Evolutionary conservation across 345 rosid species (phyloP).

Genomic region (Laguncularia racemosa): DNA sequence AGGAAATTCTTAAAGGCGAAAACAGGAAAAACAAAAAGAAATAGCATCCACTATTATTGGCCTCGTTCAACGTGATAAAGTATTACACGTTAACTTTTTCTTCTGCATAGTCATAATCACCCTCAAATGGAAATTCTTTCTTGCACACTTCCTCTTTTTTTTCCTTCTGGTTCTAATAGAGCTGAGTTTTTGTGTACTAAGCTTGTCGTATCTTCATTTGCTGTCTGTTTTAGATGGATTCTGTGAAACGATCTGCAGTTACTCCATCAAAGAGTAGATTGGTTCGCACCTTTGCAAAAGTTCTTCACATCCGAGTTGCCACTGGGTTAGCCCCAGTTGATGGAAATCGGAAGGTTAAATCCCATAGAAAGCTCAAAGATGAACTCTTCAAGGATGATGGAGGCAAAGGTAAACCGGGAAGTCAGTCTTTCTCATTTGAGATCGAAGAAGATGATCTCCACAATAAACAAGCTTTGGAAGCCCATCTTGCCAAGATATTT

Average conservation of each 20-base stretch:
- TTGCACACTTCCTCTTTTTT: not conserved
- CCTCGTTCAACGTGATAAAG: constrained; percentile 43
- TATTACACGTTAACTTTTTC: constrained; percentile 11
- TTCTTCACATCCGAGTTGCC: constrained; percentile 46
- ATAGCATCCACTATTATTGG: constrained; percentile 20
- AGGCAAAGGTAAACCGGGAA: not conserved
- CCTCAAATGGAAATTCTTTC: constrained; percentile 2
- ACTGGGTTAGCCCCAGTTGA: constrained; percentile 60
- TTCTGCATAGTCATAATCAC: constrained; percentile 16
- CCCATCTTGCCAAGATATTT: constrained; percentile 62
- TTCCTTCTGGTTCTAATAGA: not conserved
- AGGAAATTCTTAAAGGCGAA: not conserved
- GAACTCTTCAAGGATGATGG: constrained; percentile 17
- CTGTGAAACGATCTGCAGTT: constrained; percentile 45
- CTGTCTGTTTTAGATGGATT: constrained; percentile 51
- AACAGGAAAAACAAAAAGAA: constrained; percentile 14
- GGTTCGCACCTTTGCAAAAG: constrained; percentile 57
- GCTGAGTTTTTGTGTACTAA: not conserved
- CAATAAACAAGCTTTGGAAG: constrained; percentile 43
- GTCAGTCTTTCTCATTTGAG: constrained; percentile 36
- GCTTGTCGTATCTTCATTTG: not conserved
- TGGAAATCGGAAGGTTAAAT: constrained; percentile 34
- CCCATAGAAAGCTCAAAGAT: constrained; percentile 26
- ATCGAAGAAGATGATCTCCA: constrained; percentile 25
- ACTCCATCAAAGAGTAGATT: constrained; percentile 59